Evolutionary conservation across 129 eudicot genomes (phyloP).

Genomic region (Arctium minus): DNA sequence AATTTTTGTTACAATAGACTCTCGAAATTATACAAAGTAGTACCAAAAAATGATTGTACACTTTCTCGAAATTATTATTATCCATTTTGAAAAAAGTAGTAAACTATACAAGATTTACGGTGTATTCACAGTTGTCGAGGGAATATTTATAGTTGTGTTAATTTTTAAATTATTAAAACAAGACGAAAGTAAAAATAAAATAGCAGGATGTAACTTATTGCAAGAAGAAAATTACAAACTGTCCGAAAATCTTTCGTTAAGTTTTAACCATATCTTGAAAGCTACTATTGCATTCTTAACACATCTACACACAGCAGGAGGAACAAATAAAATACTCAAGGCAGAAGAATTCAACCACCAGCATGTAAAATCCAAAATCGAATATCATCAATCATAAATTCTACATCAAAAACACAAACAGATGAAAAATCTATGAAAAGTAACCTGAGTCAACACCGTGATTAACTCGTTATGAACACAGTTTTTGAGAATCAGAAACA

Average conservation of each 20-base stretch:
- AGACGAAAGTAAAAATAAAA: neutral
- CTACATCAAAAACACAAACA: neutral
- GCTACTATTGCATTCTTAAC: neutral
- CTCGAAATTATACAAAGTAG: too few species aligned
- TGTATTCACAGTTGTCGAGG: neutral
- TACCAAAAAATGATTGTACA: too few species aligned
- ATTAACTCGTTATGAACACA: neutral
- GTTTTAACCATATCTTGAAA: neutral
- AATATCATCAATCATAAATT: neutral
- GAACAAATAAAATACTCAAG: neutral
- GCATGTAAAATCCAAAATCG: neutral
- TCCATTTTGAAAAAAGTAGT: too few species aligned
- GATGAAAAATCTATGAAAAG: neutral
- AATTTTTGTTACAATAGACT: too few species aligned
- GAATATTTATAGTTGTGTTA: too few species aligned
- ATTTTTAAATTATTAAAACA: neutral
- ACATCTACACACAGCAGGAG: neutral
- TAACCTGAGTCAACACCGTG: slow-evolving; percentile 1
- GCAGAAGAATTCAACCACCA: too few species aligned
- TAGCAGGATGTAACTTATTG: neutral
- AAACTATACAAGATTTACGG: neutral
- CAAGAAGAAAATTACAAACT: neutral
- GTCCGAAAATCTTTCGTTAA: neutral
- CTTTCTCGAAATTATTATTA: too few species aligned
- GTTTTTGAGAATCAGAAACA: neutral